Base-by-base conservation (phyloP, 2,329 filamentous ascomycete genomes). In the Zasmidium citrigriseum region DNA sequence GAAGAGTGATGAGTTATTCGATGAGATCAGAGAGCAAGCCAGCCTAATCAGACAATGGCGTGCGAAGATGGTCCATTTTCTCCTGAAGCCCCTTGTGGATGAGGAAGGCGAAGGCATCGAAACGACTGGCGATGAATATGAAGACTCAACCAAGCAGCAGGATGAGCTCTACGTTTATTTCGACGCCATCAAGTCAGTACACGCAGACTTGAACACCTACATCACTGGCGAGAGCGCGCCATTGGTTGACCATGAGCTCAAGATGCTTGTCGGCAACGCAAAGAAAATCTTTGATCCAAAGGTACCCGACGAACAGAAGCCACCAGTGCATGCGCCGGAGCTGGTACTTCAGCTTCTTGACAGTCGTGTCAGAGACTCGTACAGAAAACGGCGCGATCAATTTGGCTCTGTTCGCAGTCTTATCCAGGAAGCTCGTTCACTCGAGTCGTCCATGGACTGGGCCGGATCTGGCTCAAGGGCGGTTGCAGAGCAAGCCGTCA, bases 131-230 rank as follows among this genome's bases (percentile, higher is more conserved):
- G 89, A 97, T 59, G 95, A 98, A 72, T 95, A 96, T 62, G 89
- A 91, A 65, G 85, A 90, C 27, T 96, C 93, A 0, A 91, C 92
- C 0, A 90, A 90, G 72, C 83, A 88, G 47, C 93, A 98, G 75
- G 93, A 97, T 61, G 87, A 96, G 70, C 84, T 97, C 45, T 90
- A 93, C 74, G 90, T 90, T 5, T 96, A 96, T 69, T 89, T 96
- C 58, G 87, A 92, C 70, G 87, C 85, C 9, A 79, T 97, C 24
- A 84, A 91, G 59, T 86, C 89, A 0, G 81, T 89, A 49, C 83
- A 95, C 57, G 88, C 90, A 5, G 93, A 98, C 74, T 86, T 93
- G 12, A 86, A 89, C 62, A 86, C 89, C 62, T 85, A 87, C 24
- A 80, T 97, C 16, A 89, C 88, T 1, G 93, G 93, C 0, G 83